Conservation (phyloP, 345 rosid species). For the Garcia nutans region DNA sequence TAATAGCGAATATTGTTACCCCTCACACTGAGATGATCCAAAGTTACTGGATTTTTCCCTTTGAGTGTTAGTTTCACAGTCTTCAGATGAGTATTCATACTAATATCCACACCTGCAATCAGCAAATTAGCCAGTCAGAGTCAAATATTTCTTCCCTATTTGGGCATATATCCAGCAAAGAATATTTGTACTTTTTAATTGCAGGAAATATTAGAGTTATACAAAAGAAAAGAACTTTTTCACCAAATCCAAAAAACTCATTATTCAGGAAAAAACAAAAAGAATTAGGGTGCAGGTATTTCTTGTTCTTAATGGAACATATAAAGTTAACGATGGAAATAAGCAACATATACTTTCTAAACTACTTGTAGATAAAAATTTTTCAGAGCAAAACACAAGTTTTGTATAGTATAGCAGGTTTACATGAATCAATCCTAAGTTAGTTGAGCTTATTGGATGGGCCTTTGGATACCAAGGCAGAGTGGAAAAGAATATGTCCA, state of each 20-base stretch:
- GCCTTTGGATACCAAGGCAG: neutral
- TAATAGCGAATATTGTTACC: constrained; percentile 95
- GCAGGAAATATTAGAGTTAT: neutral
- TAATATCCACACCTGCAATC: constrained; percentile 82
- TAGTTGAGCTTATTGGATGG: neutral
- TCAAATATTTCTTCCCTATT: neutral
- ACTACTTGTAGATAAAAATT: neutral
- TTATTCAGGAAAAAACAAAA: neutral
- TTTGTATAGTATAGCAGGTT: neutral
- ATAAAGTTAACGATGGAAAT: too few relatives aligned
- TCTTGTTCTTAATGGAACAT: neutral
- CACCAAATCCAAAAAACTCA: neutral
- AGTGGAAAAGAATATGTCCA: neutral
- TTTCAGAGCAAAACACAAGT: neutral
- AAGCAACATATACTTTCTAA: neutral
- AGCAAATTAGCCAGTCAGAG: constrained; percentile 6
- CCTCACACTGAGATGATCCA: constrained; percentile 92
- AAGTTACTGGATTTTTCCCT: constrained; percentile 84
- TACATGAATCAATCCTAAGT: neutral
- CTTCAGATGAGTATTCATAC: constrained; percentile 98
- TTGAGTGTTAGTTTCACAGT: constrained; percentile 85
- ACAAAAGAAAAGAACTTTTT: neutral
- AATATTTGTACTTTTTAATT: neutral
- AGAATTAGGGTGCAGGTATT: too few relatives aligned
- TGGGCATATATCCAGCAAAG: neutral